These are phyloP conservation scores for Clitocybe nebularis DNA, from an alignment of 1,284 basidiomycete genomes.

Conservation along the genomic window DNA sequence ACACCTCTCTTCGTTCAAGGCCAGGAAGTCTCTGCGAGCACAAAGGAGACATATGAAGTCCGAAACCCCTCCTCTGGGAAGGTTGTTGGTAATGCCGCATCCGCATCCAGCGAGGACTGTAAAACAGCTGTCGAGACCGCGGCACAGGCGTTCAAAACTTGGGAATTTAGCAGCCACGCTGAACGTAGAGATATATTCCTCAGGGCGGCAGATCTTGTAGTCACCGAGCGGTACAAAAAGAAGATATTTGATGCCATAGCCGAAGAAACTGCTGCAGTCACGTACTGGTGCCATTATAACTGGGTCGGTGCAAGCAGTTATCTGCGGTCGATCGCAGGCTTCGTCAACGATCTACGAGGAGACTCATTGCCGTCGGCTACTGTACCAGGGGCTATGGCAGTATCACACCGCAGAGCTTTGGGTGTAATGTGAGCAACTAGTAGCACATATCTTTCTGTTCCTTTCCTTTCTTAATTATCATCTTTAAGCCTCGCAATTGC, in stretches of 20 bases:
- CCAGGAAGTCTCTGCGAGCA: constrained; percentile 31
- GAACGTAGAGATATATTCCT: constrained; percentile 41
- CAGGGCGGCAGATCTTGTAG: constrained; percentile 41
- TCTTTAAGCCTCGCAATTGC: constrained; percentile 33
- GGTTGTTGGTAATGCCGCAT: constrained; percentile 39
- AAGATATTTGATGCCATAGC: constrained; percentile 28
- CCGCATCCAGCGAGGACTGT: constrained; percentile 45
- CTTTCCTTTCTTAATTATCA: neutral
- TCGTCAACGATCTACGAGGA: constrained; percentile 27
- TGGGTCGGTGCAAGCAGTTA: constrained; percentile 16
- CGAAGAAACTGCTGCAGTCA: constrained; percentile 38
- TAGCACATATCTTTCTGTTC: too few relatives aligned
- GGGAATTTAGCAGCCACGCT: constrained; percentile 39
- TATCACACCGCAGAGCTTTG: constrained; percentile 29
- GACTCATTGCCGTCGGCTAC: constrained; percentile 26
- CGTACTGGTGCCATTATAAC: constrained; percentile 24
- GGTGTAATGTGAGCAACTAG: constrained; percentile 40
- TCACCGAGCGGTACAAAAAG: constrained; percentile 36
- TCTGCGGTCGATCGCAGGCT: constrained; percentile 24
- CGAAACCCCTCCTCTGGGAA: constrained; percentile 37
- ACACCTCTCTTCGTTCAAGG: constrained; percentile 40
- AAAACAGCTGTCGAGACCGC: constrained; percentile 45
- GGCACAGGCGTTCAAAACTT: constrained; percentile 41
- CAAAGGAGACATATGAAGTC: constrained; percentile 40
- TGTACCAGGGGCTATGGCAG: constrained; percentile 26